Evolutionary conservation across 176 grass and related monocot genomes (phyloP).

Genomic region (Musa beccarii): DNA sequence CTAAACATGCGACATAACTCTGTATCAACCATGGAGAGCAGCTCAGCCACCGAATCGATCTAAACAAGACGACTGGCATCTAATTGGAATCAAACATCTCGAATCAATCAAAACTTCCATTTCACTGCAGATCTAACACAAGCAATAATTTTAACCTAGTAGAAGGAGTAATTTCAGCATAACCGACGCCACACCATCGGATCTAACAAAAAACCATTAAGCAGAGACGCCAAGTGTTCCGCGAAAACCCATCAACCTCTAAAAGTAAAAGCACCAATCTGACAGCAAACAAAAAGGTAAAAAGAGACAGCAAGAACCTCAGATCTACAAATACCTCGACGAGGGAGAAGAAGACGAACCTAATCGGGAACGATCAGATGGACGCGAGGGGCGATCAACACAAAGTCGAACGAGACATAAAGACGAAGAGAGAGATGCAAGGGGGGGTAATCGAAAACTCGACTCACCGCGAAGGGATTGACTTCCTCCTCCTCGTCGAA

Average conservation of each 20-base stretch:
- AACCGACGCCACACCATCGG: no score
- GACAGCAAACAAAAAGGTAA: neutral
- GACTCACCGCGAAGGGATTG: constrained; percentile 87
- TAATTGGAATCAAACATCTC: neutral
- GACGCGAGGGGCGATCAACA: neutral
- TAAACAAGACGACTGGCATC: neutral
- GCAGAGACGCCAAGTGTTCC: no score
- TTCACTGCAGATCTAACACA: neutral
- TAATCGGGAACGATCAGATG: neutral
- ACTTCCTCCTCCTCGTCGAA: constrained; percentile 96
- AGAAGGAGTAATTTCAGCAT: no score
- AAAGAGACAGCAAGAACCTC: neutral
- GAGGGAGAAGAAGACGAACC: neutral
- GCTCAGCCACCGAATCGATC: neutral
- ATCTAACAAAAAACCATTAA: no score
- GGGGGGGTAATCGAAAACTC: neutral
- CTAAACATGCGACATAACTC: neutral
- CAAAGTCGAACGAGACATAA: neutral
- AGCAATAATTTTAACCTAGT: no score
- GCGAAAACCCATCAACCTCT: no score
- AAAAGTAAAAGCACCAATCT: no score
- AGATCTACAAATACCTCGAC: neutral
- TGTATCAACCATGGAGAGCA: neutral
- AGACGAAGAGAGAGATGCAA: neutral
- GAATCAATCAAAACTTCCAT: neutral